Conservation (phyloP, 495 filamentous ascomycete species). For the Hapsidospora chrysogenum region DNA sequence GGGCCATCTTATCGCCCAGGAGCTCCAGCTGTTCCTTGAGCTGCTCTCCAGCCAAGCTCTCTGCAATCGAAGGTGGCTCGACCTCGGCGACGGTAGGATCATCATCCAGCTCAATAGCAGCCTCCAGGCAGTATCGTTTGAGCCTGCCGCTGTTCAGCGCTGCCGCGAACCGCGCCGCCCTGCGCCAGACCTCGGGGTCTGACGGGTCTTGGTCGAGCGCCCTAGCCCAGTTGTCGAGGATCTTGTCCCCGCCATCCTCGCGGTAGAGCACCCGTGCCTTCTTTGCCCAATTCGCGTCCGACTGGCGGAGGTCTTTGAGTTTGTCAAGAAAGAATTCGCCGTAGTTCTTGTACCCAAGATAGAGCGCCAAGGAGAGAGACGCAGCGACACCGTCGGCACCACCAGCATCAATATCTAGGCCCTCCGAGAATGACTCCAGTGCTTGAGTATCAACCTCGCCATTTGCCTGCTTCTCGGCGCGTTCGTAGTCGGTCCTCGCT, state of each 20-base stretch:
- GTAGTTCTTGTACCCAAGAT: constrained; percentile 87
- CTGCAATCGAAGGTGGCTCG: constrained; percentile 68
- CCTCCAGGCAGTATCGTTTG: constrained; percentile 76
- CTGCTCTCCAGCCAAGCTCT: constrained; percentile 67
- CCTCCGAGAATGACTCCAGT: constrained; percentile 19
- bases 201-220: constrained; percentile 82
- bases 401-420: constrained; percentile 36
- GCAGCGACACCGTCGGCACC: constrained; percentile 58
- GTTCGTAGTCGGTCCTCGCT: constrained; percentile 58
- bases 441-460: constrained; percentile 7
- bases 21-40: constrained; percentile 48
- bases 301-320: constrained; percentile 31
- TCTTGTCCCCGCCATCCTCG: constrained; percentile 11
- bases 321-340: constrained; percentile 76
- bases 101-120: constrained; percentile 76
- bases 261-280: background rate
- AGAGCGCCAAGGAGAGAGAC: constrained; percentile 74
- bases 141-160: constrained; percentile 62
- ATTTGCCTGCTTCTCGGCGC: constrained; percentile 26
- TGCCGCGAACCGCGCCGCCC: constrained; percentile 59
- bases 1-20: constrained; percentile 55
- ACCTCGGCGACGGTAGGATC: constrained; percentile 50
- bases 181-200: constrained; percentile 87
- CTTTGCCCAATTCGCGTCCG: constrained; percentile 7
- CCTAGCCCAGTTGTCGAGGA: constrained; percentile 46